These are phyloP conservation scores for Trametes pubescens DNA, from an alignment of 1,284 basidiomycete species.

Conservation along the genomic window DNA sequence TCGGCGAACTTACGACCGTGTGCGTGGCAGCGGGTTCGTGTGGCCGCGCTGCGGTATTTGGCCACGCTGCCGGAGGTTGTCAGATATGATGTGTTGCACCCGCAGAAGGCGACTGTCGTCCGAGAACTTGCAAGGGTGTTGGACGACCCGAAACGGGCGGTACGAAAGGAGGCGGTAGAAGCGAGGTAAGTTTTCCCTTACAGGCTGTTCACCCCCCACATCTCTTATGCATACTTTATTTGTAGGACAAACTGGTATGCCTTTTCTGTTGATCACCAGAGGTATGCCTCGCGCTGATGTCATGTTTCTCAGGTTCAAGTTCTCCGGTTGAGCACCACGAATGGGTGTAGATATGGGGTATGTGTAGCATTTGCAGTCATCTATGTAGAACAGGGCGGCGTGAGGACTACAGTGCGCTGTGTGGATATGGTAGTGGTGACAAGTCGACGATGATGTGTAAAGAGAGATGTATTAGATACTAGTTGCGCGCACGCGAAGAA, in stretches of 20 bases:
- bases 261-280: not conserved
- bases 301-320: constrained; percentile 59
- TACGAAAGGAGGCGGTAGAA: constrained; percentile 88
- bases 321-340: constrained; percentile 49
- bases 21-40: constrained; percentile 68
- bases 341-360: constrained; percentile 15
- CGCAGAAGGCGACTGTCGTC: constrained; percentile 76
- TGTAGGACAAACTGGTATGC: constrained; percentile 61
- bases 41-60: constrained; percentile 80
- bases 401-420: constrained; percentile 31
- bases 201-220: too few relatives aligned
- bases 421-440: constrained; percentile 31
- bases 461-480: constrained; percentile 35
- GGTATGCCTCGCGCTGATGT: not conserved
- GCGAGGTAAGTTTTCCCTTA: constrained; percentile 58
- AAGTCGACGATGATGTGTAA: constrained; percentile 25
- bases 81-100: constrained; percentile 82
- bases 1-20: not conserved
- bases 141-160: constrained; percentile 85
- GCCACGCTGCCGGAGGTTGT: constrained; percentile 76
- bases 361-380: constrained; percentile 28
- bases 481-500: constrained; percentile 23
- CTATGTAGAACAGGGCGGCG: constrained; percentile 32
- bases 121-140: constrained; percentile 76
- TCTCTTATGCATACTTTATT: not conserved